Conservation (phyloP, 495 filamentous ascomycete species). For the Neurospora africana region DNA sequence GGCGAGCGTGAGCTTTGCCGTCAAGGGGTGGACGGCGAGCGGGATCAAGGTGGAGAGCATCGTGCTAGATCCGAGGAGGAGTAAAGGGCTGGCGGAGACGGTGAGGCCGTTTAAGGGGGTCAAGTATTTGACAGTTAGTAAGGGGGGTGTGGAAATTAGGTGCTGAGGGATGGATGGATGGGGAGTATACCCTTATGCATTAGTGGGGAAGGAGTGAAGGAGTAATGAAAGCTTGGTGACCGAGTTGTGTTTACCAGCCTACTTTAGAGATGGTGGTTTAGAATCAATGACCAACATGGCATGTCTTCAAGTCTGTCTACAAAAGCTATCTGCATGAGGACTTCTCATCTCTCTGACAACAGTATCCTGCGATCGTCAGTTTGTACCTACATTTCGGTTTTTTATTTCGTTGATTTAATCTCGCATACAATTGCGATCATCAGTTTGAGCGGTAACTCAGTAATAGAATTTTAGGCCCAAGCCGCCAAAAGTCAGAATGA, state of each 20-base stretch:
- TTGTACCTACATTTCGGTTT: too few relatives aligned
- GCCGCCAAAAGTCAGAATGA: too few relatives aligned
- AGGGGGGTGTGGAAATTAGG: constrained; percentile 70
- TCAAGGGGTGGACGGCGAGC: constrained; percentile 91
- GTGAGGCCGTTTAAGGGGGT: constrained; percentile 97
- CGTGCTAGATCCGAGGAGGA: constrained; percentile 72
- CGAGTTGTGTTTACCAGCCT: not conserved
- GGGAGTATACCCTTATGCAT: not conserved
- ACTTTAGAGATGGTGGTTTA: not conserved
- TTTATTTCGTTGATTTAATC: too few relatives aligned
- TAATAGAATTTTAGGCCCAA: too few relatives aligned
- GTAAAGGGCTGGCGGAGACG: constrained; percentile 73
- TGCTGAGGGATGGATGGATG: constrained; percentile 24
- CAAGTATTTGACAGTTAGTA: constrained; percentile 89
- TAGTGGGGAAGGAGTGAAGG: too few relatives aligned
- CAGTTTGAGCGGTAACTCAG: too few relatives aligned
- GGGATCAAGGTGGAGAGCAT: constrained; percentile 90
- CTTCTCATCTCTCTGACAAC: too few relatives aligned
- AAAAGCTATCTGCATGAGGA: not conserved
- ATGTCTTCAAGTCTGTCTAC: not conserved
- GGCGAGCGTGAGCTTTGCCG: constrained; percentile 76
- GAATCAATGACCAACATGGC: not conserved
- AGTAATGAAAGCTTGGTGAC: not conserved
- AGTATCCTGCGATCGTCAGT: too few relatives aligned
- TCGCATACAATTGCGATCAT: too few relatives aligned